phyloP scores from a whole-genome alignment of 2,329 filamentous ascomycete species.

The Pseudocercospora ulei region DNA sequence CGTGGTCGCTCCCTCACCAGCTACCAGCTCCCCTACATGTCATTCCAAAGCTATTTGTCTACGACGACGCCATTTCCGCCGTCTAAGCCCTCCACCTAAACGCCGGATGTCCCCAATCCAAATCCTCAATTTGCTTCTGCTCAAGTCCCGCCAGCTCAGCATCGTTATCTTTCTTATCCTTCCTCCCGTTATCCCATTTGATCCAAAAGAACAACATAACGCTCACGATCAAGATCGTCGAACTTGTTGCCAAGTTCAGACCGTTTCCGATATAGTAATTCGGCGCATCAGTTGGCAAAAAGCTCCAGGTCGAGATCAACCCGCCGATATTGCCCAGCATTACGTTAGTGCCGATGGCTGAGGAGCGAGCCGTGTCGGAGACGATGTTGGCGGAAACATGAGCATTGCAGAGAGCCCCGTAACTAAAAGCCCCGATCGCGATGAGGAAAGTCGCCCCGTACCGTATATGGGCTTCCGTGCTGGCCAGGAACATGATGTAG shows the following conservation, averaged over 20 bases:
- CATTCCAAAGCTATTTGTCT: no score
- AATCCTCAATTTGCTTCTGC: constrained; percentile 47
- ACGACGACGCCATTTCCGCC: no score
- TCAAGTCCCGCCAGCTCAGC: constrained; percentile 48
- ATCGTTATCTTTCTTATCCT: constrained; percentile 48
- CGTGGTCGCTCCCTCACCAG: no score
- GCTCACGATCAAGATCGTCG: constrained; percentile 47
- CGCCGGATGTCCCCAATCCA: constrained; percentile 58
- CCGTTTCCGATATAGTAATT: constrained; percentile 63
- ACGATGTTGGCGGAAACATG: constrained; percentile 61
- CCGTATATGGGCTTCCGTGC: constrained; percentile 44
- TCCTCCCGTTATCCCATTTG: constrained; percentile 51
- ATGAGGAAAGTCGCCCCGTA: constrained; percentile 65
- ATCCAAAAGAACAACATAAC: constrained; percentile 51
- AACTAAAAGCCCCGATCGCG: constrained; percentile 53
- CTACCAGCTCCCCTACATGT: no score
- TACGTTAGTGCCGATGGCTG: constrained; percentile 57
- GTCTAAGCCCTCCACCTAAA: constrained; percentile 50
- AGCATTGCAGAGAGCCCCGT: constrained; percentile 57
- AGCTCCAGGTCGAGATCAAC: constrained; percentile 29
- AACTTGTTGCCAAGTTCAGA: constrained; percentile 55
- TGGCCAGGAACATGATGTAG: constrained; percentile 61
- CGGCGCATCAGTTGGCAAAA: constrained; percentile 52
- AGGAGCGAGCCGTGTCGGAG: constrained; percentile 57
- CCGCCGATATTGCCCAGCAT: constrained; percentile 66